Percentiles rank a stretch among this genome's conserved stretches.
Evolutionary conservation across 192 early-diverging fungal species (phyloP).

Genomic region (Podila horticola): DNA sequence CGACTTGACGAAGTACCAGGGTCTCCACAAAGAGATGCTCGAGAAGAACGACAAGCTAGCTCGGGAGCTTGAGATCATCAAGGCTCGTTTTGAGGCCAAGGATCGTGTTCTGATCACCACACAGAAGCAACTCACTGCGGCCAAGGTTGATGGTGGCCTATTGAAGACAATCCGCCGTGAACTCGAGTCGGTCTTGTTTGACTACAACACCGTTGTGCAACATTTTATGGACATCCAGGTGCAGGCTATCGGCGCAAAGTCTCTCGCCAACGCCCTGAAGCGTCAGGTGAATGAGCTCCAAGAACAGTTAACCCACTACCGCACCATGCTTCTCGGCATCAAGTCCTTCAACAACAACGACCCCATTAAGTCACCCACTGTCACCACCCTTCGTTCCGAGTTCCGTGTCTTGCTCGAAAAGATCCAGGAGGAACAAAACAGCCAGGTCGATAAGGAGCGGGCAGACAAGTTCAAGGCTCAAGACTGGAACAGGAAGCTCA

Average conservation of each 20-base stretch:
- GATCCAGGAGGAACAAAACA: conserved; percentile 43
- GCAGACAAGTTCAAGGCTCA: conserved; percentile 36
- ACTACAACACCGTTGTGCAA: conserved; percentile 47
- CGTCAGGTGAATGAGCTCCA: conserved; percentile 38
- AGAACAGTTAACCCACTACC: conserved; percentile 33
- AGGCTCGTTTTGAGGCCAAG: conserved; percentile 44
- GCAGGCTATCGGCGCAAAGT: conserved; percentile 40
- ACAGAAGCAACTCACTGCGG: conserved; percentile 32
- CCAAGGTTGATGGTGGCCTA: conserved; percentile 38
- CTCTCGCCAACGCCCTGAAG: conserved; percentile 32
- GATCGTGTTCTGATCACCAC: conserved; percentile 33
- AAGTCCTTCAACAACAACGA: conserved; percentile 52
- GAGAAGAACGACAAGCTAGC: conserved; percentile 36
- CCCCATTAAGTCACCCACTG: conserved; percentile 45
- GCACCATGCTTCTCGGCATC: conserved; percentile 42
- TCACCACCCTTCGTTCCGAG: conserved; percentile 32
- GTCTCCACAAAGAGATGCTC: conserved; percentile 34
- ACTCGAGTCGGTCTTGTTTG: conserved; percentile 45
- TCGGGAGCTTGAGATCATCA: conserved; percentile 25
- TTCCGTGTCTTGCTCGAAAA: conserved; percentile 41
- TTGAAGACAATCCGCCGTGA: conserved; percentile 43
- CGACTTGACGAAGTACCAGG: conserved; percentile 37
- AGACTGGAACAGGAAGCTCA: conserved; percentile 41
- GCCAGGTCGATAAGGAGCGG: conserved; percentile 23
- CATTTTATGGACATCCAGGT: conserved; percentile 50